A percentile compares a stretch with the other conserved stretches of the same genome.
Conservation (phyloP, 306 rosid genomes). For the Lablab purpureus region DNA sequence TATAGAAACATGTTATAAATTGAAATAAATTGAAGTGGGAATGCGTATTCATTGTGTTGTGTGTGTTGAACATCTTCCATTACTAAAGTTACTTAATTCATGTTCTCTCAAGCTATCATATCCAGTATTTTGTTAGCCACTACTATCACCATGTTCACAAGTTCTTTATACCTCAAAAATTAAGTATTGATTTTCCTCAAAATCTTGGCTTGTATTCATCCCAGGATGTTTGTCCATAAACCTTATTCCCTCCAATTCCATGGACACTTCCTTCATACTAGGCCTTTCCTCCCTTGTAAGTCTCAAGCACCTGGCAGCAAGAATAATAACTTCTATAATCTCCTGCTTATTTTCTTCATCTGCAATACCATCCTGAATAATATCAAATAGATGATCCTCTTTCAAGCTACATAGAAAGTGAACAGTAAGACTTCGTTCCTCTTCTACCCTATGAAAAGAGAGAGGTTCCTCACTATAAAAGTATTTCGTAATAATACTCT, state of each 20-base stretch:
- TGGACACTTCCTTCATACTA: background rate
- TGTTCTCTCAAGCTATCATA: constrained; percentile 1
- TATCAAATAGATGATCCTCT: constrained; percentile 22
- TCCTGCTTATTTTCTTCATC: background rate
- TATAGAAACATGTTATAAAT: no score
- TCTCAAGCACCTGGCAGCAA: background rate
- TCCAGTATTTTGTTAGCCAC: background rate
- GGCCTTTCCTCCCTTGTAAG: background rate
- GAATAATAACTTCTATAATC: background rate
- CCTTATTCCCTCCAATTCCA: background rate
- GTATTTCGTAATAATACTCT: no score
- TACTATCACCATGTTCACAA: background rate
- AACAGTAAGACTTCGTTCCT: constrained; percentile 31
- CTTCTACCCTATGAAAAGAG: constrained; percentile 26
- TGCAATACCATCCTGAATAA: constrained; percentile 34
- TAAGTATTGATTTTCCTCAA: background rate
- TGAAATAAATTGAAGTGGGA: no score
- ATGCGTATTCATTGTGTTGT: no score
- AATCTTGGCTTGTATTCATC: background rate
- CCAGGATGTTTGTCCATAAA: background rate
- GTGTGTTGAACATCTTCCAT: constrained; percentile 29
- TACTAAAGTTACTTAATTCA: background rate
- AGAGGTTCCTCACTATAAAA: constrained; percentile 41
- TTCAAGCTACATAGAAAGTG: constrained; percentile 37
- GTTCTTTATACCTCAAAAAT: background rate